phyloP scores from a whole-genome alignment of 2,329 filamentous ascomycete genomes.

The Ophiostoma tasmaniense region DNA sequence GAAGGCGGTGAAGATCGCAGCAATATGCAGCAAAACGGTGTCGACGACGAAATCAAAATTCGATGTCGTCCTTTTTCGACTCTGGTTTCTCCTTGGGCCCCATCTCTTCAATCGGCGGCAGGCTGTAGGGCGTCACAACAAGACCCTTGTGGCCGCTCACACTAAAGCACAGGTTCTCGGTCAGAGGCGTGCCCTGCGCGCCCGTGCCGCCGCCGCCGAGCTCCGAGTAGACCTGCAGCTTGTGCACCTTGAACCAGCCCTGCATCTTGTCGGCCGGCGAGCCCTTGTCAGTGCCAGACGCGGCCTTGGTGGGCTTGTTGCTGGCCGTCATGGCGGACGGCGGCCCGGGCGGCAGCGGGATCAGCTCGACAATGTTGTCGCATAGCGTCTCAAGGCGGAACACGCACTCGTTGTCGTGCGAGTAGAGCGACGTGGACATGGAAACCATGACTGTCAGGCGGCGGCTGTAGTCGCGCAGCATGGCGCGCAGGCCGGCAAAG shows the following conservation, averaged over 20 bases:
- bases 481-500: slow-evolving; percentile 64
- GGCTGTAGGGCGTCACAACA: slow-evolving; percentile 76
- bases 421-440: slow-evolving; percentile 70
- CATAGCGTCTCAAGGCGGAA: slow-evolving; percentile 78
- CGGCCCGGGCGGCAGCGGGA: slow-evolving; percentile 52
- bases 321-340: slow-evolving; percentile 10
- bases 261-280: slow-evolving; percentile 63
- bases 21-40: not conserved
- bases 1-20: not conserved
- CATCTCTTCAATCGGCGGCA: slow-evolving; percentile 79
- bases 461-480: slow-evolving; percentile 59
- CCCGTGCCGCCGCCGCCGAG: slow-evolving; percentile 75
- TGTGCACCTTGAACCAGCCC: slow-evolving; percentile 76
- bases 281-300: slow-evolving; percentile 31
- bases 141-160: slow-evolving; percentile 73
- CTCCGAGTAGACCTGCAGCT: slow-evolving; percentile 77
- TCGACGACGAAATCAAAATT: slow-evolving; percentile 48
- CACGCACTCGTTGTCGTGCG: slow-evolving; percentile 64
- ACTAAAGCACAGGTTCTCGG: slow-evolving; percentile 85
- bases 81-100: slow-evolving; percentile 34
- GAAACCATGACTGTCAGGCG: slow-evolving; percentile 66
- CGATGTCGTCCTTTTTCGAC: slow-evolving; percentile 59
- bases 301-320: not conserved
- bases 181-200: slow-evolving; percentile 55
- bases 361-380: slow-evolving; percentile 69